These are phyloP conservation scores for Penicillium sumatraense DNA, from an alignment of 2,329 filamentous ascomycete genomes.

Conservation along the genomic window DNA sequence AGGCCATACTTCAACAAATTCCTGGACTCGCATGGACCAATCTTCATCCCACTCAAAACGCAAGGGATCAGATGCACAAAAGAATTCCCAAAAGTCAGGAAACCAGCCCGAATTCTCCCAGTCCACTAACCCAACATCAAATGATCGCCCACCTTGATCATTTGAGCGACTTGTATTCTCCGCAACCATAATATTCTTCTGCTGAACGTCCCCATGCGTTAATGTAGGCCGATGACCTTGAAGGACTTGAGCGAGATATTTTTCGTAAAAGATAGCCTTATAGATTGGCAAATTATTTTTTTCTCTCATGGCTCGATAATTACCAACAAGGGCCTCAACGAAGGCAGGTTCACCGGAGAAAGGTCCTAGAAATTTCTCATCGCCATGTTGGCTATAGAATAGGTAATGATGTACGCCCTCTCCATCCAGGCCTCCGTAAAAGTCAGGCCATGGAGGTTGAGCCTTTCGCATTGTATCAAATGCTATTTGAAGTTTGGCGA, in stretches of 20 bases:
- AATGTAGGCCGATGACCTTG: slow-evolving; percentile 34
- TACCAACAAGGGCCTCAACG: slow-evolving; percentile 28
- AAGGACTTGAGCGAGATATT: slow-evolving; percentile 28
- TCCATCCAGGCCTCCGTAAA: slow-evolving; percentile 30
- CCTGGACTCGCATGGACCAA: slow-evolving; percentile 33
- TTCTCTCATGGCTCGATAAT: slow-evolving; percentile 28
- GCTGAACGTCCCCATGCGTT: slow-evolving; percentile 37
- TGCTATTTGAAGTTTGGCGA: slow-evolving; percentile 26
- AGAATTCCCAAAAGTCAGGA: slow-evolving; percentile 35
- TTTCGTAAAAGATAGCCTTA: slow-evolving; percentile 34
- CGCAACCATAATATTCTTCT: slow-evolving; percentile 32
- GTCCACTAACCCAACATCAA: slow-evolving; percentile 35
- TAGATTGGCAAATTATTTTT: slow-evolving; percentile 28
- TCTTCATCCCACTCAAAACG: slow-evolving; percentile 30
- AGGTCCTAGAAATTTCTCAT: slow-evolving; percentile 26
- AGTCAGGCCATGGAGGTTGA: slow-evolving; percentile 31
- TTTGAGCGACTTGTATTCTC: slow-evolving; percentile 23
- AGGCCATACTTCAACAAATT: slow-evolving; percentile 34
- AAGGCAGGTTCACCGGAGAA: slow-evolving; percentile 30
- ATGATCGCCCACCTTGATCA: slow-evolving; percentile 30
- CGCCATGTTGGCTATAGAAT: slow-evolving; percentile 26
- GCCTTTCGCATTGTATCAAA: slow-evolving; percentile 29
- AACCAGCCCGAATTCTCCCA: slow-evolving; percentile 34
- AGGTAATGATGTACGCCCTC: slow-evolving; percentile 30
- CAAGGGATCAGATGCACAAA: slow-evolving; percentile 28